Percentiles rank a stretch among this genome's conserved stretches.
Evolutionary conservation across 768 basidiomycete species (phyloP).

Genomic region (Epithele typhae): DNA sequence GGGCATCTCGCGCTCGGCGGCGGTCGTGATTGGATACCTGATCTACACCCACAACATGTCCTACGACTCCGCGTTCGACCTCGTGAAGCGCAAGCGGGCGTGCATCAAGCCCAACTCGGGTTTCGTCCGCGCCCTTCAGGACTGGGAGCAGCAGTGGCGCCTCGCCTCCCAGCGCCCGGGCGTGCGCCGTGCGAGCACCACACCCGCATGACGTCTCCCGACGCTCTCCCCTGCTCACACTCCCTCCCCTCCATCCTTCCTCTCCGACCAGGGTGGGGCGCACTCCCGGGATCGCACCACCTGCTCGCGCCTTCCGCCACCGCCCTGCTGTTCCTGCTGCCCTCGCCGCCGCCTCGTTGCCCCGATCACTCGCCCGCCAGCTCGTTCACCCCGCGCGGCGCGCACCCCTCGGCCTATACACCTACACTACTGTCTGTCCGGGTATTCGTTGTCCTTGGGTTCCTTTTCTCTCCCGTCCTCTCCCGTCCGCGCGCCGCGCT

Average conservation of each 20-base stretch:
- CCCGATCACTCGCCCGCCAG: too few relatives aligned
- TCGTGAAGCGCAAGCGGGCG: conserved; percentile 60
- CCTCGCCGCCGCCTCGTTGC: too few relatives aligned
- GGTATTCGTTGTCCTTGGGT: conserved; percentile 15
- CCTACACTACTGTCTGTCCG: conserved; percentile 14
- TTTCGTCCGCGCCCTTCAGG: conserved; percentile 44
- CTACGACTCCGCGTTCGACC: conserved; percentile 58
- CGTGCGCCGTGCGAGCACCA: conserved; percentile 16
- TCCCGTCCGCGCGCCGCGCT: neutral
- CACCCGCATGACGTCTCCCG: conserved; percentile 6
- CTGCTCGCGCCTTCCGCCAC: too few relatives aligned
- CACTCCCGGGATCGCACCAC: too few relatives aligned
- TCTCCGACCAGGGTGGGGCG: too few relatives aligned
- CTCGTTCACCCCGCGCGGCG: too few relatives aligned
- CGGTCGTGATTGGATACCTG: conserved; percentile 79
- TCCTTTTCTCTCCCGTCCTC: neutral
- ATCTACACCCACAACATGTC: conserved; percentile 72
- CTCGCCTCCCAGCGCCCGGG: conserved; percentile 8
- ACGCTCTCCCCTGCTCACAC: neutral
- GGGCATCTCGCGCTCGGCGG: conserved; percentile 76
- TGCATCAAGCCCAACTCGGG: conserved; percentile 79
- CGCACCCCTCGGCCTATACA: conserved; percentile 1
- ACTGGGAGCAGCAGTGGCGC: conserved; percentile 28
- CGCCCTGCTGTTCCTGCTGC: too few relatives aligned
- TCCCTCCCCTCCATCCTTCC: neutral